phyloP scores from a whole-genome alignment of 108 stramenopile species.

The Skeletonema grethae region DNA sequence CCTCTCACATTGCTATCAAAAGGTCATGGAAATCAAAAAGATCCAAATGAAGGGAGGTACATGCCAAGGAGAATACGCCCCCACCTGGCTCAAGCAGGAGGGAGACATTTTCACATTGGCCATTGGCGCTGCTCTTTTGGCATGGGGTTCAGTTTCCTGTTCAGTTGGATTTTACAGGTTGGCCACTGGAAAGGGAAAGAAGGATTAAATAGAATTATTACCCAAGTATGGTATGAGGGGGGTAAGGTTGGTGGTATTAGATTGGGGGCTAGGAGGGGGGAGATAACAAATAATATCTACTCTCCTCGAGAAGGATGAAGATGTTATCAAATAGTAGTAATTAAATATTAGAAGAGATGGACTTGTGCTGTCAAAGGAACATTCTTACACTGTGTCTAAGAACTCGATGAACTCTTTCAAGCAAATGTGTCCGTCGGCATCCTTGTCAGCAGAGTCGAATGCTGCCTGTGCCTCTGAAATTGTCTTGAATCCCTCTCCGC shows the following conservation, averaged over 20 bases:
- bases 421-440: background rate
- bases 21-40: slow-evolving; percentile 82
- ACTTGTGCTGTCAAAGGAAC: background rate
- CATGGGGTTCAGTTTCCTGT: slow-evolving; percentile 40
- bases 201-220: slow-evolving; percentile 25
- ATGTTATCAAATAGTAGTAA: background rate
- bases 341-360: background rate
- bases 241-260: background rate
- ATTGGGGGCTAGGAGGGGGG: background rate
- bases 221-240: background rate
- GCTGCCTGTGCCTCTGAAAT: background rate
- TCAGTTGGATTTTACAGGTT: slow-evolving; percentile 63
- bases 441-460: background rate
- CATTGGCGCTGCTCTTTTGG: slow-evolving; percentile 54
- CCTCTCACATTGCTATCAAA: slow-evolving; percentile 6
- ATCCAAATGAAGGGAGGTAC: slow-evolving; percentile 75
- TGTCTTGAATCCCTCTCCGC: slow-evolving; percentile 6
- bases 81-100: slow-evolving; percentile 84
- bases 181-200: slow-evolving; percentile 86
- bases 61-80: slow-evolving; percentile 72
- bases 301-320: background rate
- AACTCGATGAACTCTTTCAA: background rate
- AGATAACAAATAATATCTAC: slow-evolving; percentile 1
- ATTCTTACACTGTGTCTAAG: background rate
- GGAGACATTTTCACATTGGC: slow-evolving; percentile 49